phyloP scores from a whole-genome alignment of 1,284 basidiomycete species.

The Ganoderma leucocontextum region DNA sequence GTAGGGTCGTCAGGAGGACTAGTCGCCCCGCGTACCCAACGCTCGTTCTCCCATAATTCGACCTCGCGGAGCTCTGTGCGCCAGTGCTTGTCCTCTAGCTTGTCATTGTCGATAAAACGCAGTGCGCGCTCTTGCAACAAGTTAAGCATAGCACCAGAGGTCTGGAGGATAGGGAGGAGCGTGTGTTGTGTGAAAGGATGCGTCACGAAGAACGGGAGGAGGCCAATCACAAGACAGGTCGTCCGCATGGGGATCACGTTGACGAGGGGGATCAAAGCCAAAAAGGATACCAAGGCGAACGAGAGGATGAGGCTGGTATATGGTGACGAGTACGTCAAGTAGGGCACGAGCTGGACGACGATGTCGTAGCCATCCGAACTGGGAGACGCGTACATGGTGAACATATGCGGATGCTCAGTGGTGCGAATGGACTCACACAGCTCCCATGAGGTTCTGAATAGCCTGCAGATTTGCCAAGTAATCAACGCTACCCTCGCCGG shows the following conservation, averaged over 20 bases:
- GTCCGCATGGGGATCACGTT: slow-evolving; percentile 64
- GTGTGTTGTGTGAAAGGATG: slow-evolving; percentile 56
- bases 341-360: slow-evolving; percentile 45
- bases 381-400: slow-evolving; percentile 6
- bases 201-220: slow-evolving; percentile 58
- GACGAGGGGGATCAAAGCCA: slow-evolving; percentile 57
- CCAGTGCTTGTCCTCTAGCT: slow-evolving; percentile 70
- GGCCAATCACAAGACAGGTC: slow-evolving; percentile 62
- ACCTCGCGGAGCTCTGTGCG: slow-evolving; percentile 67
- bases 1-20: slow-evolving; percentile 36
- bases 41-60: slow-evolving; percentile 82
- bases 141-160: slow-evolving; percentile 34
- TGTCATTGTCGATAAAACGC: slow-evolving; percentile 67
- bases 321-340: slow-evolving; percentile 59
- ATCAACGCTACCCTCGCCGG: slow-evolving; percentile 64
- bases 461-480: slow-evolving; percentile 83
- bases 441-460: slow-evolving; percentile 85
- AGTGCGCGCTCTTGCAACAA: slow-evolving; percentile 43
- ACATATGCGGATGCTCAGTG: neutral
- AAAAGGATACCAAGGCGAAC: slow-evolving; percentile 51
- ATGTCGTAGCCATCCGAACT: slow-evolving; percentile 57
- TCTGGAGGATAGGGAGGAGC: slow-evolving; percentile 41
- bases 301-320: slow-evolving; percentile 63
- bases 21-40: slow-evolving; percentile 48
- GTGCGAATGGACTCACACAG: slow-evolving; percentile 55